Conservation (phyloP, 805 yeast genomes). For the Sugiyamaella americana region DNA sequence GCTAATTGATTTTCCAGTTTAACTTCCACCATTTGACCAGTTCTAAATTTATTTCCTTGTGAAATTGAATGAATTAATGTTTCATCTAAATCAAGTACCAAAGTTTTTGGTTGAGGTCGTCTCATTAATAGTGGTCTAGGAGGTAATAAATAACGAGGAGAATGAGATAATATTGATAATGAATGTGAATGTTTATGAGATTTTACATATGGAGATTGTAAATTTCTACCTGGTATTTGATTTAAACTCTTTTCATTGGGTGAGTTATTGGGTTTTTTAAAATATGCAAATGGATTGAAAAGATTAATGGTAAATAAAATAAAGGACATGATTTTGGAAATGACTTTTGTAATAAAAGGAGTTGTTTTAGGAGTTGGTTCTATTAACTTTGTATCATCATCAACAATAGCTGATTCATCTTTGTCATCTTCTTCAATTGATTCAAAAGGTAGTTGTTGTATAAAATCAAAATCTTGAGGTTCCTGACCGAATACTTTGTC, state of each 20-base stretch:
- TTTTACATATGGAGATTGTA: not conserved
- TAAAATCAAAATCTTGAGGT: not conserved
- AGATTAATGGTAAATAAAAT: no score
- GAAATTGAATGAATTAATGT: conserved; percentile 89
- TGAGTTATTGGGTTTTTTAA: not conserved
- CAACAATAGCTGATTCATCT: conserved; percentile 4
- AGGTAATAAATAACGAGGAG: conserved; percentile 11
- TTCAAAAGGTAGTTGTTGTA: no score
- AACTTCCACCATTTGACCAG: conserved; percentile 76
- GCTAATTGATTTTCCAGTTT: conserved; percentile 60
- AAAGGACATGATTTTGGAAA: not conserved
- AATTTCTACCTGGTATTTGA: not conserved
- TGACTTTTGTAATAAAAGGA: not conserved
- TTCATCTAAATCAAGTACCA: conserved; percentile 88
- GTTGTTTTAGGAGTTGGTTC: not conserved
- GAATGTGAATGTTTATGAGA: not conserved
- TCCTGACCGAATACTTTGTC: conserved; percentile 24
- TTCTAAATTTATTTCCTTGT: conserved; percentile 41
- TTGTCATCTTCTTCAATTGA: conserved; percentile 9
- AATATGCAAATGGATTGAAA: not conserved
- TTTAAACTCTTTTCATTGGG: not conserved
- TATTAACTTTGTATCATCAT: no score
- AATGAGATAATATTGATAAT: not conserved
- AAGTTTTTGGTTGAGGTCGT: conserved; percentile 46
- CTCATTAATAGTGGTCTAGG: conserved; percentile 20